These are phyloP conservation scores for Clausena lansium DNA, from an alignment of 345 rosid species.

Conservation along the genomic window DNA sequence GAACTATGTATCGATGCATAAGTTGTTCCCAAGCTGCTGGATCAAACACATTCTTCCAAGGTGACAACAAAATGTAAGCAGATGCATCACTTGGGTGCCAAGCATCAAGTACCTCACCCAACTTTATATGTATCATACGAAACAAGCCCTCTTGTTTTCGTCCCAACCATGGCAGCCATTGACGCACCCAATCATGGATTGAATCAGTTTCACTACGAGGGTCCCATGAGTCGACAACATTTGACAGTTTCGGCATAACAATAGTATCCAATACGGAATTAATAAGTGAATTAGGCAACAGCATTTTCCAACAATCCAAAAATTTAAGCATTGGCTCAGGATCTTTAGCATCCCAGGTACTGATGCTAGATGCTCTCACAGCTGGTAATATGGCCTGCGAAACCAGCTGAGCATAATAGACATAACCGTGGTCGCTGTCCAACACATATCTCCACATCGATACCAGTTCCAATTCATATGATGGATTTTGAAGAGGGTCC, in stretches of 20 bases:
- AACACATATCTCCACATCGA: constrained; percentile 65
- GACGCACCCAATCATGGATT: constrained; percentile 94
- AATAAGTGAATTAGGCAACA: constrained; percentile 62
- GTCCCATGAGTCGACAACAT: constrained; percentile 89
- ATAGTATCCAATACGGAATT: constrained; percentile 59
- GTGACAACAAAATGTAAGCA: constrained; percentile 76
- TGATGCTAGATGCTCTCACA: constrained; percentile 74
- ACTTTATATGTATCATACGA: constrained; percentile 23
- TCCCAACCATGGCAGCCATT: constrained; percentile 89
- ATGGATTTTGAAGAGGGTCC: constrained; percentile 81
- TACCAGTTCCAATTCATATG: constrained; percentile 58
- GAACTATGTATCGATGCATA: constrained; percentile 83
- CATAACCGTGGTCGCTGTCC: constrained; percentile 59
- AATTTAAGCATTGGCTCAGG: constrained; percentile 96
- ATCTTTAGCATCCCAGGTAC: constrained; percentile 91
- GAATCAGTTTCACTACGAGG: constrained; percentile 79
- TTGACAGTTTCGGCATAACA: constrained; percentile 69
- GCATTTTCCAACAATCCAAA: constrained; percentile 75
- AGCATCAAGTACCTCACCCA: constrained; percentile 76
- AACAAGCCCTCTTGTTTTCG: constrained; percentile 24
- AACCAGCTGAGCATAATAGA: constrained; percentile 72
- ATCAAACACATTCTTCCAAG: constrained; percentile 90
- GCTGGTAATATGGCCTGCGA: constrained; percentile 82
- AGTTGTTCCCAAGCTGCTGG: constrained; percentile 80
- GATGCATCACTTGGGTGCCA: constrained; percentile 89